Evolutionary conservation across 768 basidiomycete genomes (phyloP).

Genomic region (Favolaschia claudopus): DNA sequence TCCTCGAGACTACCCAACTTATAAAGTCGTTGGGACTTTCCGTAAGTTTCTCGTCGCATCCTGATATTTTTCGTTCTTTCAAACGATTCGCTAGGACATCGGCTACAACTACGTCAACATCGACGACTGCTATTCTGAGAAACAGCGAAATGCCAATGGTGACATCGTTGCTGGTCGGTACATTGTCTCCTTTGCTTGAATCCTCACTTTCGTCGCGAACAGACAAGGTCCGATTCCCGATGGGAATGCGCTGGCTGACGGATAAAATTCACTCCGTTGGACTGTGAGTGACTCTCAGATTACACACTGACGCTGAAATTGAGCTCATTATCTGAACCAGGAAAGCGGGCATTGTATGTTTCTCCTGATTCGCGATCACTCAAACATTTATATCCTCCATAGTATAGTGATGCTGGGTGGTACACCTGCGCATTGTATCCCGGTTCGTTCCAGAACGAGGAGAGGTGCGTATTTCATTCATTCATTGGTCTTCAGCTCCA

Average conservation of each 20-base stretch:
- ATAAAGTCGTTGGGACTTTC: constrained; percentile 61
- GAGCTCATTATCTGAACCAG: constrained; percentile 41
- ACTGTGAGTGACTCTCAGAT: constrained; percentile 49
- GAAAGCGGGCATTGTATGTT: constrained; percentile 67
- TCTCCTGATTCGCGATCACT: neutral
- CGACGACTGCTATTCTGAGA: constrained; percentile 73
- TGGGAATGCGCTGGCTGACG: constrained; percentile 65
- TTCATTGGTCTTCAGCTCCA: neutral
- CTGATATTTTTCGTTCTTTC: neutral
- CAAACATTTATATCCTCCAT: neutral
- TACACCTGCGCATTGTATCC: constrained; percentile 71
- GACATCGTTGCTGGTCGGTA: constrained; percentile 63
- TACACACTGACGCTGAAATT: neutral
- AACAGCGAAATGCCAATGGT: constrained; percentile 55
- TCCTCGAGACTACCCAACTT: constrained; percentile 56
- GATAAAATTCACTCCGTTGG: constrained; percentile 63
- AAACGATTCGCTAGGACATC: constrained; percentile 47
- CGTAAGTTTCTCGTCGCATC: constrained; percentile 37
- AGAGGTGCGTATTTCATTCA: constrained; percentile 45
- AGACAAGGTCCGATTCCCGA: constrained; percentile 62
- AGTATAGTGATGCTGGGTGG: constrained; percentile 78
- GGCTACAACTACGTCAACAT: constrained; percentile 68
- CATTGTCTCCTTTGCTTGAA: neutral
- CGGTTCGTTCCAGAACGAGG: constrained; percentile 71
- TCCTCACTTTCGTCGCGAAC: neutral